phyloP scores from a whole-genome alignment of 2,329 filamentous ascomycete genomes.

The Chalaropsis ovoidea region DNA sequence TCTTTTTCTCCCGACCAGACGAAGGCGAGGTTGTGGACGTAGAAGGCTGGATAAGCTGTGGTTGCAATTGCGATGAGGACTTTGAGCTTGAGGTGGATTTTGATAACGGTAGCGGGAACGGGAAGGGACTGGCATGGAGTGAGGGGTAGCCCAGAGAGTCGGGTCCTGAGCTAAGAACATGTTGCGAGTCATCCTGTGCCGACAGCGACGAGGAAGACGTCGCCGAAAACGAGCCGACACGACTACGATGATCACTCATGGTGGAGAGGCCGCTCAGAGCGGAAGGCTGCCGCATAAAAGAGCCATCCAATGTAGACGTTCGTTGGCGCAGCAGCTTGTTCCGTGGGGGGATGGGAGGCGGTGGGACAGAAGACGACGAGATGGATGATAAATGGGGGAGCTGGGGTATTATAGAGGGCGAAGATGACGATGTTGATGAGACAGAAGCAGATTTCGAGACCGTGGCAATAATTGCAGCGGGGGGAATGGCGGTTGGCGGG shows the following conservation, averaged over 20 bases:
- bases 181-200: slow-evolving; percentile 41
- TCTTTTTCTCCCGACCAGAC: slow-evolving; percentile 35
- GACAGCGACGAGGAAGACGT: slow-evolving; percentile 42
- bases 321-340: slow-evolving; percentile 37
- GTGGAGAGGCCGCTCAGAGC: slow-evolving; percentile 31
- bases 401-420: slow-evolving; percentile 4
- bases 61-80: slow-evolving; percentile 10
- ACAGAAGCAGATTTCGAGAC: slow-evolving; percentile 15
- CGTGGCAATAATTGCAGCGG: slow-evolving; percentile 10
- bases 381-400: background rate
- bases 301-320: slow-evolving; percentile 49
- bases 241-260: slow-evolving; percentile 46
- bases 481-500: slow-evolving; percentile 12
- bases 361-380: background rate
- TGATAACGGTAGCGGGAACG: slow-evolving; percentile 1
- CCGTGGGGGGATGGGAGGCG: slow-evolving; percentile 25
- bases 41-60: slow-evolving; percentile 27
- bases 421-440: slow-evolving; percentile 6
- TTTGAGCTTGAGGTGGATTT: slow-evolving; percentile 8
- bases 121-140: slow-evolving; percentile 30
- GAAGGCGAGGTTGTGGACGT: slow-evolving; percentile 26
- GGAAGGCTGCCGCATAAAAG: slow-evolving; percentile 39
- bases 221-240: slow-evolving; percentile 60
- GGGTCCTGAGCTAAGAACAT: slow-evolving; percentile 33
- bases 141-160: slow-evolving; percentile 39